A percentile compares a stretch with the other conserved stretches of the same genome.
Conservation (phyloP, 305 asterid species). For the Solanum chacoense region DNA sequence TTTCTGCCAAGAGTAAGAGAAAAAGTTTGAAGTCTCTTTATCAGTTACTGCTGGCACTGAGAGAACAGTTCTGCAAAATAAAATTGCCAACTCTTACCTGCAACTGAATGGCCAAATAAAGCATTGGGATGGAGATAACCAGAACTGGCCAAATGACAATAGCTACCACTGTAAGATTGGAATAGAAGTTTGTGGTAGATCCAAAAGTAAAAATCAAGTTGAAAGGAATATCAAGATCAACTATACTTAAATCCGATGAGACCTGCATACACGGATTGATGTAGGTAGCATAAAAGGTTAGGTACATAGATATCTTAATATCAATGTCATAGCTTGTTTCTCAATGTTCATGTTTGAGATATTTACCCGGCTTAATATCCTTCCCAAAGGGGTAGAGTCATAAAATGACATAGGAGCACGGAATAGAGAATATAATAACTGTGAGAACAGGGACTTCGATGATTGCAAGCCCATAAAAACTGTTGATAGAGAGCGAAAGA, state of each 20-base stretch:
- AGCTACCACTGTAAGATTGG: conserved; percentile 61
- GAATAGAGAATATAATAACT: conserved; percentile 55
- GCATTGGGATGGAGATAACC: conserved; percentile 70
- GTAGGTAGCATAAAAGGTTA: not conserved
- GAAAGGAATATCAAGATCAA: conserved; percentile 83
- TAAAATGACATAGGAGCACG: conserved; percentile 97
- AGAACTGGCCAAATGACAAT: conserved; percentile 88
- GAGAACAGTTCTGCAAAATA: not conserved
- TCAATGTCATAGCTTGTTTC: not conserved
- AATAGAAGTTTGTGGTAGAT: conserved; percentile 55
- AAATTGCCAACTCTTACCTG: conserved; percentile 44
- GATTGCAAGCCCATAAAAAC: conserved; percentile 61
- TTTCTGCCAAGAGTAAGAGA: conserved; percentile 28
- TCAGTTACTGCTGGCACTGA: not conserved
- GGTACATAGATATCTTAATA: not conserved
- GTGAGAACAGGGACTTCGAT: conserved; percentile 59
- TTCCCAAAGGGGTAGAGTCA: conserved; percentile 91
- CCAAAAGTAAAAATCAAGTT: conserved; percentile 63
- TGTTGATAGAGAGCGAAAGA: conserved; percentile 41
- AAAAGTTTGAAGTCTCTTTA: not conserved
- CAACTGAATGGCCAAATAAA: conserved; percentile 57
- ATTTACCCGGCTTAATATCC: conserved; percentile 80
- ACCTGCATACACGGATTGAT: conserved; percentile 31
- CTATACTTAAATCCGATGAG: conserved; percentile 78
- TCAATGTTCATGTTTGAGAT: not conserved